Evolutionary conservation across 2,329 filamentous ascomycete genomes (phyloP), one percentile per base, ranked within the genome.

Genomic region (Botryosphaeria dothidea): DNA sequence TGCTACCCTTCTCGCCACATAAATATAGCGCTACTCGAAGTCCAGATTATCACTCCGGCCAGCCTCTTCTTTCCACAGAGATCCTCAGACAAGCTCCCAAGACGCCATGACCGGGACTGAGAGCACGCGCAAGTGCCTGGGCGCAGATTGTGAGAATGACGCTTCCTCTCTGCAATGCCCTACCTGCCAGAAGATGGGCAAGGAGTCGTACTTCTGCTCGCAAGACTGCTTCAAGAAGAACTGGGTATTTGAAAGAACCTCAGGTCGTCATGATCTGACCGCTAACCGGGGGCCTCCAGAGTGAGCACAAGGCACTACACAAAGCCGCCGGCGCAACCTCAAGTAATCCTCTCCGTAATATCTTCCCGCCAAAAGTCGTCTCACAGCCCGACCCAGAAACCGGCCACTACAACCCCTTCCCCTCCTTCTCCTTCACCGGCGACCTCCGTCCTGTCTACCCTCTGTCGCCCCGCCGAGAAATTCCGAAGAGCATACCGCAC

Each of bases 201-300:
- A 93, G 75, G 92, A 95, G 74, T 96, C 92, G 82, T 97, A 89
- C 81, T 99, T 98, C 82, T 99, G 95, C 83, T 93, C 93, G 29
- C 95, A 99, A 79, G 95, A 98, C 72, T 99, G 95, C 84, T 99
- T 99, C 82, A 98, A 97, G 85, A 90, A 89, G 79, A 99, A 93
- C 83, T 99, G 95, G 95, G 95, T 98, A 88, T 72, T 70, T 71
- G 66, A 69, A 52, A 68, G 66, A 69, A 54, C n/a, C 58, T 46
- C 25, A n/a, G 7, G 25, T 36, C 38, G 38, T 61, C 66, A 72
- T 75, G 71, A 75, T 66, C 64, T 71, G 60, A 34, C 56, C 38
- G 36, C 31, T 48, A 45, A 63, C 9, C 38, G 15, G 38, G 23
- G 27, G 48, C 65, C n/a, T 19, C 61, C 73, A 97, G 93, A 83